Percentiles rank a stretch among this genome's conserved stretches.
phyloP scores from a whole-genome alignment of 139 green algal genomes.

The Chloropicon primus region DNA sequence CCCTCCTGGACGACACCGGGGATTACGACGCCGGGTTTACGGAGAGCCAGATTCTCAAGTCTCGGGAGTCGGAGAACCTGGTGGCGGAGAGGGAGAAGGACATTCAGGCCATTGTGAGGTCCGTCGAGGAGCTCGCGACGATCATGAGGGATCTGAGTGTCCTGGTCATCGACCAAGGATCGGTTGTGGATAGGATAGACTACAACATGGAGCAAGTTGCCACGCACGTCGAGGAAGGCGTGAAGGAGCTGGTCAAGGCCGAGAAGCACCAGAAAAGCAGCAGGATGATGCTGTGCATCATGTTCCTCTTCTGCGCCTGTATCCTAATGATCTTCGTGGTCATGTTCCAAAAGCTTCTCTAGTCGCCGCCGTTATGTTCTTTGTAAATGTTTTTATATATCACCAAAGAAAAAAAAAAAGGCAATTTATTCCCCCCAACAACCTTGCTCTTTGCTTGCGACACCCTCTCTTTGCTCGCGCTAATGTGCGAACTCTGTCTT shows the following conservation, averaged over 20 bases:
- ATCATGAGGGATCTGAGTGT: conserved; percentile 92
- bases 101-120: conserved; percentile 9
- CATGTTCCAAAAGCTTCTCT: conserved; percentile 31
- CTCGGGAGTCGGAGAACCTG: not conserved
- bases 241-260: conserved; percentile 71
- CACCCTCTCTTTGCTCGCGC: too few relatives aligned
- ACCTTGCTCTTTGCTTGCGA: too few relatives aligned
- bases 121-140: conserved; percentile 69
- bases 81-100: not conserved
- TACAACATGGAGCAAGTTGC: conserved; percentile 74
- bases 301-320: conserved; percentile 64
- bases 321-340: conserved; percentile 79
- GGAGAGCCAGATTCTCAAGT: not conserved
- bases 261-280: conserved; percentile 78
- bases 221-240: conserved; percentile 65
- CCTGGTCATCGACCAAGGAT: conserved; percentile 97
- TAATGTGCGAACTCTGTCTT: not conserved
- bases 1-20: not conserved
- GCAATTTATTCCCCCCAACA: too few relatives aligned
- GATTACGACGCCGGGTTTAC: not conserved
- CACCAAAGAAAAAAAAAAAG: too few relatives aligned
- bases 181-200: conserved; percentile 87
- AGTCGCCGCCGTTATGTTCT: too few relatives aligned
- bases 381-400: too few relatives aligned
- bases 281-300: conserved; percentile 75